These are phyloP conservation scores for Syzygium jambos DNA, from an alignment of 345 rosid genomes.

Conservation along the genomic window DNA sequence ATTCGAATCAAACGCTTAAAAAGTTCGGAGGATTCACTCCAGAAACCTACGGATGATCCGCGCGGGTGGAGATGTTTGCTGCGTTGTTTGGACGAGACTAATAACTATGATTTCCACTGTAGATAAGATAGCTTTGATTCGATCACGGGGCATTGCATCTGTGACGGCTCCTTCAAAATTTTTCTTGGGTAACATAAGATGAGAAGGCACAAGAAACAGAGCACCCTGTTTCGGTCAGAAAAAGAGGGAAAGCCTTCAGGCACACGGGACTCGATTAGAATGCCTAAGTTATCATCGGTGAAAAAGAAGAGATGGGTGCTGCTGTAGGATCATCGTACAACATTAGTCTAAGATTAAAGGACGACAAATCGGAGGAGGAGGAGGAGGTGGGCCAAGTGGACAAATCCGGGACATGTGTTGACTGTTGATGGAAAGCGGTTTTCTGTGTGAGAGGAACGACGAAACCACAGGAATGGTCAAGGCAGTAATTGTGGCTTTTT, in stretches of 20 bases:
- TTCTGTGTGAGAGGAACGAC: conserved; percentile 5
- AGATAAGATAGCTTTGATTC: background rate
- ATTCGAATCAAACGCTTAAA: too few species aligned
- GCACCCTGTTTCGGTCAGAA: background rate
- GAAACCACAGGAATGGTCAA: conserved; percentile 23
- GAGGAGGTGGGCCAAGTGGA: background rate
- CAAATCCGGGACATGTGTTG: background rate
- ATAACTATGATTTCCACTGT: background rate
- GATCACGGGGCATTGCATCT: background rate
- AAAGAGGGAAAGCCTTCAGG: background rate
- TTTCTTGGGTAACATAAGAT: background rate
- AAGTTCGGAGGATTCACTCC: too few species aligned
- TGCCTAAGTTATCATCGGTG: background rate
- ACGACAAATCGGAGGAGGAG: background rate
- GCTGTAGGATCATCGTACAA: background rate
- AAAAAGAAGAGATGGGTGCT: background rate
- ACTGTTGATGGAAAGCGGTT: conserved; percentile 15
- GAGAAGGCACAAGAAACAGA: background rate
- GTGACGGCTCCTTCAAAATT: background rate
- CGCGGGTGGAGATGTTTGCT: too few species aligned
- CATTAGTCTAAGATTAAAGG: background rate
- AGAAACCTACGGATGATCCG: too few species aligned
- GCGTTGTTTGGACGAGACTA: too few species aligned
- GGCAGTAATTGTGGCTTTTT: conserved; percentile 3
- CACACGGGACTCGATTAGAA: background rate